A percentile compares a stretch with the other conserved stretches of the same genome.
phyloP scores from a whole-genome alignment of 78 protist genomes.

The Speleostelium caveatum region DNA sequence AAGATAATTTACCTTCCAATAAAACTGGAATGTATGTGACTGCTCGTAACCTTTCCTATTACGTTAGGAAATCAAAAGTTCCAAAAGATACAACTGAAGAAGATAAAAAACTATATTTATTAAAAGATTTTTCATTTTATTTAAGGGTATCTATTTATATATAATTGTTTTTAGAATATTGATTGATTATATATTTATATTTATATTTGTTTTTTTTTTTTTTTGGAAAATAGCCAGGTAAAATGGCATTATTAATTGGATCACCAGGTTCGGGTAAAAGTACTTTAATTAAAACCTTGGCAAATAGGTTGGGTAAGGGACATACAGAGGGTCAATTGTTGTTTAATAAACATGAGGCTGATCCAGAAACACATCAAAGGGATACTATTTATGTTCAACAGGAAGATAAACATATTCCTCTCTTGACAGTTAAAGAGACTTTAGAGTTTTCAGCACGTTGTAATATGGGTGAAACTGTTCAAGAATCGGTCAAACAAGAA shows the following conservation, averaged over 20 bases:
- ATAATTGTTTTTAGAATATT: too few relatives aligned
- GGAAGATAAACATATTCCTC: constrained; percentile 70
- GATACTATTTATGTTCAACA: constrained; percentile 75
- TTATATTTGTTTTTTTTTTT: not conserved
- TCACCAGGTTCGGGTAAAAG: constrained; percentile 57
- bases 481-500: constrained; percentile 6
- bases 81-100: not conserved
- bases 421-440: constrained; percentile 74
- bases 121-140: constrained; percentile 51
- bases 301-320: constrained; percentile 62
- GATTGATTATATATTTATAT: not conserved
- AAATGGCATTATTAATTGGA: constrained; percentile 67
- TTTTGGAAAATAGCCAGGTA: constrained; percentile 33
- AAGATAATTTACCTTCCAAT: not conserved
- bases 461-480: constrained; percentile 45
- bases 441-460: constrained; percentile 75
- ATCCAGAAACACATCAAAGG: constrained; percentile 31
- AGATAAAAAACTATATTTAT: constrained; percentile 16
- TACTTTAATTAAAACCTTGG: constrained; percentile 16
- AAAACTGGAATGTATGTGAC: constrained; percentile 66
- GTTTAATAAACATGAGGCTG: constrained; percentile 39
- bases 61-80: not conserved
- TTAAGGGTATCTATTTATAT: constrained; percentile 20
- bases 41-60: constrained; percentile 24
- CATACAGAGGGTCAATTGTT: constrained; percentile 24